Conservation (phyloP, 1,284 basidiomycete species). For the Heimioporus retisporus region DNA sequence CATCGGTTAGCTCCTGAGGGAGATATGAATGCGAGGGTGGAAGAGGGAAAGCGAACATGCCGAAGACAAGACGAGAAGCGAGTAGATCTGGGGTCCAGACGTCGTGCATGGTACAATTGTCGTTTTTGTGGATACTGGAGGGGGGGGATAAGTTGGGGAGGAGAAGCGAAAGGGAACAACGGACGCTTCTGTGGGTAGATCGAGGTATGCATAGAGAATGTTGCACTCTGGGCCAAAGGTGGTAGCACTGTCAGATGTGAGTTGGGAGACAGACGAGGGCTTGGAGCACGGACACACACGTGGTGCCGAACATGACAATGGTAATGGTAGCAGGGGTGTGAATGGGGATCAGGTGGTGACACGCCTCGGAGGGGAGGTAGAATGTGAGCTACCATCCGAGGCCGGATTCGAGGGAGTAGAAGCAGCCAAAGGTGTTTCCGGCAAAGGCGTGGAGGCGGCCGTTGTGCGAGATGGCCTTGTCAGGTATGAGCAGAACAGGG, state of each 20-base stretch:
- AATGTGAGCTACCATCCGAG: slow-evolving; percentile 53
- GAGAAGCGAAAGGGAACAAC: neutral
- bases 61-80: slow-evolving; percentile 61
- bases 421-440: slow-evolving; percentile 63
- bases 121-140: slow-evolving; percentile 39
- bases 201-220: slow-evolving; percentile 36
- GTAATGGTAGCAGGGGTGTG: slow-evolving; percentile 30
- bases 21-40: slow-evolving; percentile 11
- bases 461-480: slow-evolving; percentile 46
- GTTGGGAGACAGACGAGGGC: slow-evolving; percentile 41
- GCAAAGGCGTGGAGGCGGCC: slow-evolving; percentile 49
- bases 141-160: neutral
- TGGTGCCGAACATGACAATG: slow-evolving; percentile 57
- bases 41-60: slow-evolving; percentile 43
- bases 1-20: slow-evolving; percentile 59
- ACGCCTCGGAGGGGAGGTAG: slow-evolving; percentile 49
- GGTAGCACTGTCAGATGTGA: slow-evolving; percentile 34
- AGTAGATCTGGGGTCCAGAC: slow-evolving; percentile 66
- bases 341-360: slow-evolving; percentile 11
- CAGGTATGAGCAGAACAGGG: neutral
- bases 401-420: slow-evolving; percentile 47
- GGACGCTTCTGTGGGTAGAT: slow-evolving; percentile 27
- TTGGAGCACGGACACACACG: slow-evolving; percentile 57
- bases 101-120: slow-evolving; percentile 54
- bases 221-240: slow-evolving; percentile 44